Conservation (phyloP, 2,329 filamentous ascomycete species). For the Phialemonium atrogriseum region DNA sequence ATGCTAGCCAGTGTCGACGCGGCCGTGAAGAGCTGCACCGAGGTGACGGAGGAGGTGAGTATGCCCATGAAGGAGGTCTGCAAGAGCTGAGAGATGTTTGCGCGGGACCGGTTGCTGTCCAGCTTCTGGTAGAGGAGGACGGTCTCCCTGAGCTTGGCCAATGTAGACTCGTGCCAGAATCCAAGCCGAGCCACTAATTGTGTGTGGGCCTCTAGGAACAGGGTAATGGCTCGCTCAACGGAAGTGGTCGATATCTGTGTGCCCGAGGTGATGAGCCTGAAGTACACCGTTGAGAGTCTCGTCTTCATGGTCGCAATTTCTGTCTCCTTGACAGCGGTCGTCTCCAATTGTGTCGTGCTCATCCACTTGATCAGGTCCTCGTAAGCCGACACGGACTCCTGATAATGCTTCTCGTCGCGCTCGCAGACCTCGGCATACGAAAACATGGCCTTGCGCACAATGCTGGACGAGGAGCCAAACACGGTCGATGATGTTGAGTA, state of each 20-base stretch:
- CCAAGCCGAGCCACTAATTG: conserved; percentile 33
- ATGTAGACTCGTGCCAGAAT: conserved; percentile 35
- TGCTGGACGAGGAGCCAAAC: conserved; percentile 20
- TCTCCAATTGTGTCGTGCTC: conserved; percentile 26
- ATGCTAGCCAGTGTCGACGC: conserved; percentile 37
- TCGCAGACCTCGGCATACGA: conserved; percentile 37
- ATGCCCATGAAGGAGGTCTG: conserved; percentile 31
- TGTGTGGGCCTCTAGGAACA: conserved; percentile 33
- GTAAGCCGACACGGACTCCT: conserved; percentile 36
- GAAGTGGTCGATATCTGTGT: conserved; percentile 25
- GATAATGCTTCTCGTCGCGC: conserved; percentile 28
- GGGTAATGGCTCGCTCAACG: conserved; percentile 26
- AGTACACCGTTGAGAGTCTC: conserved; percentile 38
- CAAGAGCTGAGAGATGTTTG: conserved; percentile 28
- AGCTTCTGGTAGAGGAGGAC: conserved; percentile 31
- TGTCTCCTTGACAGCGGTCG: conserved; percentile 23
- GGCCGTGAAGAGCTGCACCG: conserved; percentile 38
- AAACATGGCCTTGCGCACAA: conserved; percentile 23
- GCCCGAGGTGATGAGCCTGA: conserved; percentile 29
- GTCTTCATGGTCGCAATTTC: conserved; percentile 38
- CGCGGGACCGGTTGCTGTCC: conserved; percentile 26
- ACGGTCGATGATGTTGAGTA: conserved; percentile 33
- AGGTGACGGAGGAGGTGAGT: conserved; percentile 23
- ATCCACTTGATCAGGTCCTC: conserved; percentile 33
- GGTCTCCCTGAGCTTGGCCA: conserved; percentile 32